These are phyloP conservation scores for Agrocybe chaxingu DNA, from an alignment of 768 basidiomycete genomes.

Conservation along the genomic window DNA sequence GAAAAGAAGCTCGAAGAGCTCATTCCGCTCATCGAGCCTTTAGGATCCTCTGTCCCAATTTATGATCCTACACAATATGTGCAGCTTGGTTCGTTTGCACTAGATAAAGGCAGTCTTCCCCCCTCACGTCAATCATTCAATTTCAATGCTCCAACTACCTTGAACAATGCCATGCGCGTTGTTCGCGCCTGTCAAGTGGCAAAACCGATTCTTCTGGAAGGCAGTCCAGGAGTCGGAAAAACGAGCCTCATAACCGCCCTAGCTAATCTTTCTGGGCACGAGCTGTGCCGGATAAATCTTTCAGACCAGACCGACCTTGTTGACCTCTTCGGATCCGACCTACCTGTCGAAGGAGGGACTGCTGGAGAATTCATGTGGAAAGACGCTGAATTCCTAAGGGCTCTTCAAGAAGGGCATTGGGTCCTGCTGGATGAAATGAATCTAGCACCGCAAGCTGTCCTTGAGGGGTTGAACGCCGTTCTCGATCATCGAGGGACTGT, in stretches of 20 bases:
- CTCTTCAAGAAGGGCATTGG: constrained; percentile 95
- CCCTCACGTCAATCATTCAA: constrained; percentile 55
- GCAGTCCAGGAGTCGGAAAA: constrained; percentile 98
- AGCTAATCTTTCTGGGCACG: constrained; percentile 74
- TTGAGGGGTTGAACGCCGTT: constrained; percentile 95
- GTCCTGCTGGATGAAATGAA: constrained; percentile 99
- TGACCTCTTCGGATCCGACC: constrained; percentile 94
- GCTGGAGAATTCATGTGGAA: constrained; percentile 97
- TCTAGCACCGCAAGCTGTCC: constrained; percentile 91
- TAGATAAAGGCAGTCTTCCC: constrained; percentile 53
- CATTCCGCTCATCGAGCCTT: constrained; percentile 39
- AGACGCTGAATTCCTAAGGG: constrained; percentile 92
- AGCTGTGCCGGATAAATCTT: constrained; percentile 89
- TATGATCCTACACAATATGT: constrained; percentile 34
- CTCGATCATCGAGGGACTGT: constrained; percentile 94
- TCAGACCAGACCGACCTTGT: constrained; percentile 98
- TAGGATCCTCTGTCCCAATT: constrained; percentile 23
- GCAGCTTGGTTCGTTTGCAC: constrained; percentile 72
- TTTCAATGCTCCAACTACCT: constrained; percentile 85
- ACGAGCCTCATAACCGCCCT: constrained; percentile 90
- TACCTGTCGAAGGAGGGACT: constrained; percentile 88
- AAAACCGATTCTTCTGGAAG: constrained; percentile 94
- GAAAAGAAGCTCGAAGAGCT: constrained; percentile 50
- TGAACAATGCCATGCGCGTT: constrained; percentile 83
- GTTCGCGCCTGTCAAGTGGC: constrained; percentile 83